A percentile compares a stretch with the other conserved stretches of the same genome.
Conservation (phyloP, 129 eudicot genomes). For the Artemisia argyi region DNA sequence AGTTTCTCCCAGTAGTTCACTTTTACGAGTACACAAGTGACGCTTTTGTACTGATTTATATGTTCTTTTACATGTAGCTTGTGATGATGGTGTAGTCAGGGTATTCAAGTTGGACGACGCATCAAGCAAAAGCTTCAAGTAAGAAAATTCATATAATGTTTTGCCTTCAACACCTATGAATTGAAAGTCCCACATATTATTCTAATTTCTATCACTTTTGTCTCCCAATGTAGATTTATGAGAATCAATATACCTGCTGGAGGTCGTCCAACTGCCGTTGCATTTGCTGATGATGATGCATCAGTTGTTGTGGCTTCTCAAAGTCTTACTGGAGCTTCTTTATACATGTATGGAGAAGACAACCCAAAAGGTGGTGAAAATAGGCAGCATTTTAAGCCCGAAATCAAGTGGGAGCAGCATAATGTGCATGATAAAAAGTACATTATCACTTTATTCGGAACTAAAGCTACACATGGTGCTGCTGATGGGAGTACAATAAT, state of each 20-base stretch:
- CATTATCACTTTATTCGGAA: slow-evolving; percentile 64
- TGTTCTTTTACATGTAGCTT: slow-evolving; percentile 61
- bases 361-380: slow-evolving; percentile 58
- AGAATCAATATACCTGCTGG: slow-evolving; percentile 91
- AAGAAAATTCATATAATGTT: slow-evolving; percentile 18
- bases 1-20: neutral
- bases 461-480: slow-evolving; percentile 82
- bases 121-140: slow-evolving; percentile 95
- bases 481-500: slow-evolving; percentile 96
- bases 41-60: slow-evolving; percentile 23
- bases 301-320: slow-evolving; percentile 79
- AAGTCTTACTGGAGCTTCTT: slow-evolving; percentile 69
- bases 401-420: slow-evolving; percentile 86
- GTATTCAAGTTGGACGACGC: slow-evolving; percentile 90
- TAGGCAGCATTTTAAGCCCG: slow-evolving; percentile 75
- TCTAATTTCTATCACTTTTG: slow-evolving; percentile 3
- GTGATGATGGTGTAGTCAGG: slow-evolving; percentile 88
- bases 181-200: neutral
- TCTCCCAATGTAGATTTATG: slow-evolving; percentile 57
- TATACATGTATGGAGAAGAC: slow-evolving; percentile 92
- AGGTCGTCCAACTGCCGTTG: slow-evolving; percentile 81
- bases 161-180: slow-evolving; percentile 4
- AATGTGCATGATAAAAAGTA: slow-evolving; percentile 82
- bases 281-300: slow-evolving; percentile 81
- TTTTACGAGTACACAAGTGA: slow-evolving; percentile 1